These are phyloP conservation scores for Termitomyces sp. DNA, from an alignment of 768 basidiomycete genomes.

Conservation along the genomic window DNA sequence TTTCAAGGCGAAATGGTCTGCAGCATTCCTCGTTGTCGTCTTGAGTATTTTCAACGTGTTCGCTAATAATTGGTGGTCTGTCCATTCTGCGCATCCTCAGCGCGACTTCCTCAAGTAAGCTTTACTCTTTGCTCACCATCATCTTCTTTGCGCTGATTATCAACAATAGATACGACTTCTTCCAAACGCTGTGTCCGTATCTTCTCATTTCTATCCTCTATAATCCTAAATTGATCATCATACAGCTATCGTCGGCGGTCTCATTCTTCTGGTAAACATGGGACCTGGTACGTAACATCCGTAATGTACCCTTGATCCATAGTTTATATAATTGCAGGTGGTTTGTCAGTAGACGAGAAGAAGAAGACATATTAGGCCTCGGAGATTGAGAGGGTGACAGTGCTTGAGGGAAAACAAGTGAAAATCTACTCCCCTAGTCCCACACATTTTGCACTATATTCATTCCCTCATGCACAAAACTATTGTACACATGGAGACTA, in stretches of 20 bases:
- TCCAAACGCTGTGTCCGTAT: constrained; percentile 82
- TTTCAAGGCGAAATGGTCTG: constrained; percentile 99
- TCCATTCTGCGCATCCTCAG: constrained; percentile 88
- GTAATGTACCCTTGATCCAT: not conserved
- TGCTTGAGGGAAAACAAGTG: constrained; percentile 3
- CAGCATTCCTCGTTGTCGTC: constrained; percentile 88
- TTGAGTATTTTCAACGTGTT: constrained; percentile 95
- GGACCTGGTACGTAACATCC: constrained; percentile 67
- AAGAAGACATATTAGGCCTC: constrained; percentile 83
- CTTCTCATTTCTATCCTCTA: not conserved
- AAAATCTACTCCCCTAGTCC: constrained; percentile 1
- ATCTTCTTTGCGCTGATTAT: constrained; percentile 15
- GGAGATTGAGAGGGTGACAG: not conserved
- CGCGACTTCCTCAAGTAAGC: constrained; percentile 96
- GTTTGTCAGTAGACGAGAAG: constrained; percentile 97
- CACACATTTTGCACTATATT: constrained; percentile 15
- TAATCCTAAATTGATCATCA: constrained; percentile 2
- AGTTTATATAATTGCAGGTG: constrained; percentile 44
- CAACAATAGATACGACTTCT: constrained; percentile 85
- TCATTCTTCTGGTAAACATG: constrained; percentile 96
- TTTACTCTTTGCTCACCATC: not conserved
- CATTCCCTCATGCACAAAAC: constrained; percentile 13
- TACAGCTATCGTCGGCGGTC: constrained; percentile 88
- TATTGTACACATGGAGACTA: constrained; percentile 9
- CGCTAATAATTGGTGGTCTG: constrained; percentile 98